Base-by-base conservation (phyloP, 139 green algal genomes). In the Axilococcus clingmanii region DNA sequence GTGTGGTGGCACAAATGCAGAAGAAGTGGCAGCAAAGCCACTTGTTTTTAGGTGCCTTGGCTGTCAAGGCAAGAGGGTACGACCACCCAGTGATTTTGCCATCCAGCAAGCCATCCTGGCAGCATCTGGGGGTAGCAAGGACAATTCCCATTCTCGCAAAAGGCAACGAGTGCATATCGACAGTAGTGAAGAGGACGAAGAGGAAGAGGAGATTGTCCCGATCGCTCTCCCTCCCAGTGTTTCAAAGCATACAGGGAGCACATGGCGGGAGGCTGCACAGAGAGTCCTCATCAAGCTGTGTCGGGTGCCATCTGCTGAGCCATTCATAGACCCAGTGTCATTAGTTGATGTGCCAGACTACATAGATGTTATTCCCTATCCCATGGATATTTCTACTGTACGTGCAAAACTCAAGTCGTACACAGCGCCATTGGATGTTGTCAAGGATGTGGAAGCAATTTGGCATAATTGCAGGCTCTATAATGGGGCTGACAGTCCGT, bases 1-100 rank as follows among this genome's bases (percentile, higher is more conserved):
- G 25, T 81, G 73, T 37, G 48, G 61, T 5, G 65, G 61, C 41
- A 59, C 56, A 32, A 60, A 59, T n/a, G 31, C 43, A 7, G 52
- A 78, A 58, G 71, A 50, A 48, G 31, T 29, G 16, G 19, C 9
- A 23, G 33, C 2, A 20, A 24, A 48, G 34, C 25, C n/a, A 35
- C 25, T 17, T 20, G 22, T 19, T 12, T 14, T 52, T 12, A 30
- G 15, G 25, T 63, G 55, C 25, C 27, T 27, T 5, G 42, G 27
- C 7, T 63, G 55, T 7, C 31, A 51, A 52, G 63, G 63, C 37
- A 60, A 65, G 54, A 48, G 63, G n/a, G 48, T 71, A 25, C 55
- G 63, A 9, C 30, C 55, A 4, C 62, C 63, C 35, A 65, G 28
- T 40, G 44, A 65, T 38, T 48, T 48, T 14, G 55, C 55, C 22